Base-by-base conservation (phyloP, 306 rosid species). In the Ormosia semicastrata region DNA sequence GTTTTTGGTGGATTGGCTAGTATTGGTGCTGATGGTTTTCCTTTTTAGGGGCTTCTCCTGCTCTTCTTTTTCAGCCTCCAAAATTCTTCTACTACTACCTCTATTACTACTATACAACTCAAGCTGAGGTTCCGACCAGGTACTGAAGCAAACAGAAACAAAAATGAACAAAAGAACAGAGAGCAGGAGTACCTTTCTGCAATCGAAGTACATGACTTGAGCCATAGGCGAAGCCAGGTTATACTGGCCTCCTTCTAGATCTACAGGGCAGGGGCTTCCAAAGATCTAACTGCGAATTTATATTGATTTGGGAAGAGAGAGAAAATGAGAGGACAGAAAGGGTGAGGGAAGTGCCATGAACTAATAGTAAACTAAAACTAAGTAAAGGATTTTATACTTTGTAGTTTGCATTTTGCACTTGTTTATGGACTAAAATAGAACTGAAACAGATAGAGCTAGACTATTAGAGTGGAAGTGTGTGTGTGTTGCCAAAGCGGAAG, bases 141-240 rank as follows among this genome's bases (percentile, higher is more conserved):
- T 87, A 81, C 50, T 64, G 80, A 86, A 40, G 88, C 58, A 81
- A 41, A 68, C 67, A 69, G 90, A 80, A 43, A 57, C 64, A 60
- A 65, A 78, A 41, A 88, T 81, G 29, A 88, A 58, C 4, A 71
- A 15, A 13, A 86, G 44, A 75, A 86, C 69, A 60, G 80, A 89
- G 76, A 90, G 65, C 24, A 88, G 8, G 50, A 86, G 75, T 82
- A 91, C 89, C 94, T 87, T 86, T 82, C 68, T 83, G 80, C 34
- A 12, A 40, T 76, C 24, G 63, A 76, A 65, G 80, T 81, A 40
- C 80, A 72, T 4, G 44, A 67, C 73, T 59, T 80, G 90, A 89
- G 94, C 89, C 97, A 95, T 95, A 66, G 49, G 33, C 41, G 87
- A 81, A 76, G 54, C 36, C 74, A 66, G 52, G 15, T 60, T 40